These are phyloP conservation scores for Sporothrix inflata DNA, from an alignment of 2,329 filamentous ascomycete species.

Conservation along the genomic window DNA sequence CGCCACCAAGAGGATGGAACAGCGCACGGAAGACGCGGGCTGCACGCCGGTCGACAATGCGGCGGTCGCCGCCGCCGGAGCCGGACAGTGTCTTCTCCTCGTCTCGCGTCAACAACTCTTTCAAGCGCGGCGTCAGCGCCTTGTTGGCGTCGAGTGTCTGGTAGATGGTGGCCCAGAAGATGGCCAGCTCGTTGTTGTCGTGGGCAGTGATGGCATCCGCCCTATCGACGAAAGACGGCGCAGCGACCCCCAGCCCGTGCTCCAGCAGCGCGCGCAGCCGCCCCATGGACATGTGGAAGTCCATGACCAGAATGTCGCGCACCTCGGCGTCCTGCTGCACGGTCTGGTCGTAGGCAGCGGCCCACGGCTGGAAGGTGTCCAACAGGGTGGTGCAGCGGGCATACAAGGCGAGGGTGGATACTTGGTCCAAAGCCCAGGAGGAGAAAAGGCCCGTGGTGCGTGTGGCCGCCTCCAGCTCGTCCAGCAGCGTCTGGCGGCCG, in stretches of 20 bases:
- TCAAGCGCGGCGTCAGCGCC: constrained; percentile 27
- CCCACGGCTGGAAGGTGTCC: constrained; percentile 31
- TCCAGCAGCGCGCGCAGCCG: constrained; percentile 28
- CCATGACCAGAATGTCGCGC: constrained; percentile 29
- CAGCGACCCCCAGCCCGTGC: constrained; percentile 22
- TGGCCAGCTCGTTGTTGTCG: constrained; percentile 20
- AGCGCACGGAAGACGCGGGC: constrained; percentile 31
- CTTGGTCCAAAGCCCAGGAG: constrained; percentile 26
- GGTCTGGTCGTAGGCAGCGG: constrained; percentile 25
- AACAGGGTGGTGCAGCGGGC: constrained; percentile 27
- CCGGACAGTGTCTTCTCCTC: not conserved
- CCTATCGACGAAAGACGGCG: constrained; percentile 14
- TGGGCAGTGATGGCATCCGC: not conserved
- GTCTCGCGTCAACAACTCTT: constrained; percentile 23
- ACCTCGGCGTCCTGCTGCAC: constrained; percentile 31
- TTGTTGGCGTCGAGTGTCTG: constrained; percentile 25
- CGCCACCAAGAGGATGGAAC: constrained; percentile 21
- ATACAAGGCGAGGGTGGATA: constrained; percentile 28
- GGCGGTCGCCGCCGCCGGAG: not conserved
- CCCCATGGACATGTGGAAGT: constrained; percentile 29
- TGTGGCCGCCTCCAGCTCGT: constrained; percentile 29
- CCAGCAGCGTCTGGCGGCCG: constrained; percentile 29
- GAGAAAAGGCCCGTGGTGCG: not conserved
- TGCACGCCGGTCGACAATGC: constrained; percentile 26
- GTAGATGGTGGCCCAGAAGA: constrained; percentile 29